Conservation (phyloP, 805 yeast genomes). For the Wickerhamiella azyma region DNA sequence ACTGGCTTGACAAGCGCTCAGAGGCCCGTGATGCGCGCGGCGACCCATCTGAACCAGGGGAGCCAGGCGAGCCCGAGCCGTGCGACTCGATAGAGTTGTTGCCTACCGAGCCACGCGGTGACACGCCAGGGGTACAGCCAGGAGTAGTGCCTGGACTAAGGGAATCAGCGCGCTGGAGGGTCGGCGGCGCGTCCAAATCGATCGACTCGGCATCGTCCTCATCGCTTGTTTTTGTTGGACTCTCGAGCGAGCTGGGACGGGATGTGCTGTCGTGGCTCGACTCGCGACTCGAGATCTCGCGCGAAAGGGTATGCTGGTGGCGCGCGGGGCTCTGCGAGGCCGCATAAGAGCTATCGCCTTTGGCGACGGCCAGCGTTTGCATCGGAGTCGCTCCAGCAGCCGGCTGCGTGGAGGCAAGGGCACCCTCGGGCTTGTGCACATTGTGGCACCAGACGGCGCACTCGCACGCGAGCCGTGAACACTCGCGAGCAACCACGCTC, state of each 20-base stretch:
- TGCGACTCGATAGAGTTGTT: no score
- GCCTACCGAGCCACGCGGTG: not conserved
- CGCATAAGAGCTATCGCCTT: no score
- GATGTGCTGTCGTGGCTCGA: constrained; percentile 3
- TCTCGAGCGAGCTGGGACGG: not conserved
- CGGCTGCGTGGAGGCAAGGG: not conserved
- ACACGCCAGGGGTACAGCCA: not conserved
- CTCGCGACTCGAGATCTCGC: constrained; percentile 3
- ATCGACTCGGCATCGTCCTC: constrained; percentile 1
- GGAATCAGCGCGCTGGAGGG: constrained; percentile 5
- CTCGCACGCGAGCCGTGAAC: constrained; percentile 24
- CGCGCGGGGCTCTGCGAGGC: not conserved
- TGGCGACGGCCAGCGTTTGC: no score
- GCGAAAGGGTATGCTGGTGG: not conserved
- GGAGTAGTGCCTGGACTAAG: not conserved
- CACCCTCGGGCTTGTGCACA: constrained; percentile 1
- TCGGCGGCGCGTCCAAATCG: constrained; percentile 6
- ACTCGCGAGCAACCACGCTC: constrained; percentile 22
- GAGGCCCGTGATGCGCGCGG: not conserved
- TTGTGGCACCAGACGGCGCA: constrained; percentile 21
- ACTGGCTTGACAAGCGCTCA: not conserved
- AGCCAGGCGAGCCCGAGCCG: not conserved
- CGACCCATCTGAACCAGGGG: not conserved
- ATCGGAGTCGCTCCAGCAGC: no score
- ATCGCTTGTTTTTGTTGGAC: not conserved